These are phyloP conservation scores for Ophiostoma australiae DNA, from an alignment of 2,329 filamentous ascomycete genomes.

Conservation along the genomic window DNA sequence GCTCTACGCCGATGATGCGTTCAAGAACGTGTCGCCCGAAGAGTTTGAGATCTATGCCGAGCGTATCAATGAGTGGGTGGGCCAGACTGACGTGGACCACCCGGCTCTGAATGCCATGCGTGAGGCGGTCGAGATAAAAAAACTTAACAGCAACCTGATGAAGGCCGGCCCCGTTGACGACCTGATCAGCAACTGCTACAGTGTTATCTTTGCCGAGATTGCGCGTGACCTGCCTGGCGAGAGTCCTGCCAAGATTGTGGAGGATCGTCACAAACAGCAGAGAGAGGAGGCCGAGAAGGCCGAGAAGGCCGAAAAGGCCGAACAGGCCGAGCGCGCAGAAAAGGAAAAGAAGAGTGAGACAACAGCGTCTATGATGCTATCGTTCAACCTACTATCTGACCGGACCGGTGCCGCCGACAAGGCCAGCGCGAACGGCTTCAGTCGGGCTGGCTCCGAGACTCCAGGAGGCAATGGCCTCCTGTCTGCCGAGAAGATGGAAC, in stretches of 20 bases:
- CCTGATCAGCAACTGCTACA: constrained; percentile 86
- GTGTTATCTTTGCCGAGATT: constrained; percentile 65
- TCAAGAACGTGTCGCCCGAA: constrained; percentile 50
- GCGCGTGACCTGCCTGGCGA: constrained; percentile 53
- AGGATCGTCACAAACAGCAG: constrained; percentile 38
- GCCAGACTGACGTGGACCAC: constrained; percentile 37
- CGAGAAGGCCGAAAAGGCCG: constrained; percentile 28
- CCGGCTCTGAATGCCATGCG: constrained; percentile 51
- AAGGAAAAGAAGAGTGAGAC: constrained; percentile 25
- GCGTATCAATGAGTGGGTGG: constrained; percentile 52
- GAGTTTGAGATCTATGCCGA: constrained; percentile 56
- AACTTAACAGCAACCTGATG: constrained; percentile 80
- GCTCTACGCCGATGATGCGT: constrained; percentile 48
- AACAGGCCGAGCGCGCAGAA: constrained; percentile 25
- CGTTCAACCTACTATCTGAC: constrained; percentile 26
- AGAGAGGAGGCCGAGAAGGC: constrained; percentile 30
- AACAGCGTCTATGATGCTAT: constrained; percentile 28
- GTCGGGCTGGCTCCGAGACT: constrained; percentile 28
- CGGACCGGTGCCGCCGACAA: constrained; percentile 13
- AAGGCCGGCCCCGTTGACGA: constrained; percentile 85
- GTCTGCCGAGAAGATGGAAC: constrained; percentile 38
- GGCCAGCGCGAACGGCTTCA: constrained; percentile 18
- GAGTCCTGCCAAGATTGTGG: constrained; percentile 45
- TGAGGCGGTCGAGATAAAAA: constrained; percentile 56
- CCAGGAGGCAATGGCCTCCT: constrained; percentile 24